Evolutionary conservation across 129 eudicot genomes (phyloP).

Genomic region (Arctium minus): DNA sequence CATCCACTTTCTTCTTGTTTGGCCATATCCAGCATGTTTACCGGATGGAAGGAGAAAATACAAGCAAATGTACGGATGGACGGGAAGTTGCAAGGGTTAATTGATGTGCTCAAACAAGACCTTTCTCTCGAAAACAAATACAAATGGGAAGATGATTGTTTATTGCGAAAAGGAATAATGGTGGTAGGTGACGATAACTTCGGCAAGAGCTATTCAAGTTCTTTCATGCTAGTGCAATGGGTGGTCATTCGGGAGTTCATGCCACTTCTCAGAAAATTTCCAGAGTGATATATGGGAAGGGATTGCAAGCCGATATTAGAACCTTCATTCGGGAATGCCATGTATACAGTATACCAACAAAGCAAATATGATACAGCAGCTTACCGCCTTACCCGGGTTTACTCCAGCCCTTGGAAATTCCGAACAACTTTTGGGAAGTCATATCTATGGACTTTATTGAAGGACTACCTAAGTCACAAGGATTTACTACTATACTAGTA

Average conservation of each 20-base stretch:
- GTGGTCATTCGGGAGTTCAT: slow-evolving; percentile 7
- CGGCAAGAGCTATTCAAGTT: not conserved
- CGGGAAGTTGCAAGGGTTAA: not conserved
- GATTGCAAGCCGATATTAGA: not conserved
- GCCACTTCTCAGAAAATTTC: not conserved
- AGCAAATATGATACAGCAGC: not conserved
- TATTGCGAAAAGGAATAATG: not conserved
- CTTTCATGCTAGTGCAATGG: not conserved
- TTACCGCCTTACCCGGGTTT: not conserved
- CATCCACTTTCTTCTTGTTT: not conserved
- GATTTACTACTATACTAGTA: not conserved
- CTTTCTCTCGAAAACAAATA: not conserved
- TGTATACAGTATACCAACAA: not conserved
- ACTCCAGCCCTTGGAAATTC: slow-evolving; percentile 11
- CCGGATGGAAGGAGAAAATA: not conserved
- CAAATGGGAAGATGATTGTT: not conserved
- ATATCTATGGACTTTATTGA: slow-evolving; percentile 23
- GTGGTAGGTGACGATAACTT: not conserved
- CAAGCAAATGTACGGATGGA: not conserved
- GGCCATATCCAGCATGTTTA: not conserved
- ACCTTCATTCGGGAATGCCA: not conserved
- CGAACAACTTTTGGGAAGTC: not conserved
- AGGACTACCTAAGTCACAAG: slow-evolving; percentile 3
- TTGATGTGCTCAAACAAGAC: not conserved
- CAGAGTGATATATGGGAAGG: not conserved